Evolutionary conservation across 257 asterid genomes (phyloP).

Genomic region (Nemophila menziesii): DNA sequence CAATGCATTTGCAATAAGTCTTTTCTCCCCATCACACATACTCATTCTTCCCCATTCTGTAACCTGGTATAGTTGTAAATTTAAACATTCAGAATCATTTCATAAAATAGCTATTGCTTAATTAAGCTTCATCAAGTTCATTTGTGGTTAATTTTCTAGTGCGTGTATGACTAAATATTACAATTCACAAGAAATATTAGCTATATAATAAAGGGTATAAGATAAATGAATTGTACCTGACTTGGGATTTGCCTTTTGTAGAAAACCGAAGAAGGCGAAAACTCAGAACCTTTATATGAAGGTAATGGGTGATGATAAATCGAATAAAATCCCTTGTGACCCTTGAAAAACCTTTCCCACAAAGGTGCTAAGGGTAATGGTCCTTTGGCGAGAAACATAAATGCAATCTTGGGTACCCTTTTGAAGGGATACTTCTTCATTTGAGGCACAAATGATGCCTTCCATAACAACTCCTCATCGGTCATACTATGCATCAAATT

Average conservation of each 20-base stretch:
- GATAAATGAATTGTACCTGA: conserved; percentile 24
- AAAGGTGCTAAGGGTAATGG: conserved; percentile 44
- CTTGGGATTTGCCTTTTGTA: conserved; percentile 38
- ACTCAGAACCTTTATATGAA: conserved; percentile 24
- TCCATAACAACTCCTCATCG: conserved; percentile 37
- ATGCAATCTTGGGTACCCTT: conserved; percentile 41
- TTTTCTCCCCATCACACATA: conserved; percentile 42
- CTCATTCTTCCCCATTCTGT: conserved; percentile 43
- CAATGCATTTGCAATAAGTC: conserved; percentile 43
- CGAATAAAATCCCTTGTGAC: conserved; percentile 25
- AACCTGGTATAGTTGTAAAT: conserved; percentile 12
- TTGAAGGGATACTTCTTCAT: conserved; percentile 35
- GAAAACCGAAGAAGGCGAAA: conserved; percentile 27
- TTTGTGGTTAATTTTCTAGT: no score
- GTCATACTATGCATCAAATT: conserved; percentile 33
- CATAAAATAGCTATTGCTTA: no score
- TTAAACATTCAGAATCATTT: no score
- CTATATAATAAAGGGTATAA: neutral
- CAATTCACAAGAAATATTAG: neutral
- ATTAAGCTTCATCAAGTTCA: no score
- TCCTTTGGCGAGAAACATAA: conserved; percentile 45
- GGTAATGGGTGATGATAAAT: conserved; percentile 36
- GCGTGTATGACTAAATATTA: no score
- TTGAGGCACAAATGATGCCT: conserved; percentile 30
- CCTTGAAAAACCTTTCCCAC: conserved; percentile 43